Conservation (phyloP, 208 protist species). For the Leishmania major region DNA sequence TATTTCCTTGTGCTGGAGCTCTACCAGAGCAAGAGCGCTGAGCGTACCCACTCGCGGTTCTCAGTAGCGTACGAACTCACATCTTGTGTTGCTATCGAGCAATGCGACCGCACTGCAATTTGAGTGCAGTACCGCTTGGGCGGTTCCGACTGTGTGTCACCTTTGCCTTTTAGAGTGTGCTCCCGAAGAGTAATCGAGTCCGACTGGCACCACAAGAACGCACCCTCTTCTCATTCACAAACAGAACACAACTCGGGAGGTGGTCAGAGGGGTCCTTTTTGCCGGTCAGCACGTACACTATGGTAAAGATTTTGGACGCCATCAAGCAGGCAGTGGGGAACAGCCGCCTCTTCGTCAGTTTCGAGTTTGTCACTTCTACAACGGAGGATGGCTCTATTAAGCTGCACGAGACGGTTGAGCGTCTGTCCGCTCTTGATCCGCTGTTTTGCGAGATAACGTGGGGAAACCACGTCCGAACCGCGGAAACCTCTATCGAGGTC, state of each 20-base stretch:
- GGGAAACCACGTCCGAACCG: slow-evolving; percentile 83
- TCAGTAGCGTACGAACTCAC: neutral
- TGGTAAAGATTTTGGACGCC: slow-evolving; percentile 85
- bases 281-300: neutral
- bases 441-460: slow-evolving; percentile 95
- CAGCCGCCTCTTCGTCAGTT: slow-evolving; percentile 77
- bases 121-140: neutral
- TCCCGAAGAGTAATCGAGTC: neutral
- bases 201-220: neutral
- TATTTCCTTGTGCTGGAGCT: neutral
- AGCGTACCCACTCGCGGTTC: neutral
- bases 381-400: slow-evolving; percentile 83
- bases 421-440: slow-evolving; percentile 79
- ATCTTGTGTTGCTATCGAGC: neutral
- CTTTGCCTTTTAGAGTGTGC: neutral
- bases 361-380: slow-evolving; percentile 94
- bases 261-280: neutral
- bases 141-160: neutral
- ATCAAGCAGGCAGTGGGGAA: slow-evolving; percentile 61
- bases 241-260: neutral
- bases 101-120: neutral
- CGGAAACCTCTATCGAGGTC: slow-evolving; percentile 85
- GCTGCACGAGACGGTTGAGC: slow-evolving; percentile 81
- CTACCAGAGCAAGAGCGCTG: neutral
- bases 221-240: neutral